Conservation (phyloP, 2,329 filamentous ascomycete species). For the Trichoderma breve region DNA sequence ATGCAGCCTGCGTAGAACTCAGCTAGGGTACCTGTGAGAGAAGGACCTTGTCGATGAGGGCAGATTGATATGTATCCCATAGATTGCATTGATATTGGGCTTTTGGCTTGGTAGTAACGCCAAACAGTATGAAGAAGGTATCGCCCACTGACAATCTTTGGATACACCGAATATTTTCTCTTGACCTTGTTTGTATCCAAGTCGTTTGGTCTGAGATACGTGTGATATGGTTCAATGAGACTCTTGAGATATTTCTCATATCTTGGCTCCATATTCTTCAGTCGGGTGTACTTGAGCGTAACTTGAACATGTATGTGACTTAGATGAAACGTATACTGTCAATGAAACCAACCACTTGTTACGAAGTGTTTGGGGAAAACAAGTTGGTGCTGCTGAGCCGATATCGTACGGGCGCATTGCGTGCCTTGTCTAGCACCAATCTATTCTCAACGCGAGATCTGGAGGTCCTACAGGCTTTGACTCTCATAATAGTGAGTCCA, state of each 20-base stretch:
- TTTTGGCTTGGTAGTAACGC: not conserved
- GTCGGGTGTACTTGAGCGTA: constrained; percentile 6
- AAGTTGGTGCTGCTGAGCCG: constrained; percentile 41
- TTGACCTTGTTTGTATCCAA: not conserved
- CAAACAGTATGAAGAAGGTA: constrained; percentile 16
- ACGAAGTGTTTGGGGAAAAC: constrained; percentile 36
- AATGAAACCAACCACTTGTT: constrained; percentile 54
- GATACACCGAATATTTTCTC: not conserved
- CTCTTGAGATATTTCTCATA: constrained; percentile 8
- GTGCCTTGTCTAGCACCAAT: constrained; percentile 38
- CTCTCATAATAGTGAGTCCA: constrained; percentile 52
- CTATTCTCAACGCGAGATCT: not conserved
- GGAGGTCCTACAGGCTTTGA: constrained; percentile 50
- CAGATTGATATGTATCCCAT: not conserved
- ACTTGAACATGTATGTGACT: constrained; percentile 9
- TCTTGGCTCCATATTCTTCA: not conserved
- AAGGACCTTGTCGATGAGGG: not conserved
- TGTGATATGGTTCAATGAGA: not conserved
- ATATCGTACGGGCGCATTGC: constrained; percentile 56
- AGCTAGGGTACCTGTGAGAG: not conserved
- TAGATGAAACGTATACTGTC: constrained; percentile 32
- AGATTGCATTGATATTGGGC: not conserved
- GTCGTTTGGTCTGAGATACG: not conserved
- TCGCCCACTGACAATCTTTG: constrained; percentile 20
- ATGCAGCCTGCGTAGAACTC: not conserved